Conservation (phyloP, 108 stramenopile species). For the Nannochloropsis granulata region DNA sequence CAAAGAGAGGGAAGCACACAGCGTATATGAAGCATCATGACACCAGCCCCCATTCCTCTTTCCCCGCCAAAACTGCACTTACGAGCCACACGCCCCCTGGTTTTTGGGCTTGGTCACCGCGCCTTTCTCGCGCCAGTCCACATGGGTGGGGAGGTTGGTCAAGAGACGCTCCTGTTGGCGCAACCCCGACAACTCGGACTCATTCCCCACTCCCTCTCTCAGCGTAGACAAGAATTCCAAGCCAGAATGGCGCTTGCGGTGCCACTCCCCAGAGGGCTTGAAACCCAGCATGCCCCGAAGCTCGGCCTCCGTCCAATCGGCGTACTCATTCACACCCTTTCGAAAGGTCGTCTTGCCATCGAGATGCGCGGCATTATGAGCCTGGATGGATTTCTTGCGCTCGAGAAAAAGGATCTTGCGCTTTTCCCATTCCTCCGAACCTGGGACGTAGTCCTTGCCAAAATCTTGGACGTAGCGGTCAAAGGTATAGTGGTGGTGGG, state of each 20-base stretch:
- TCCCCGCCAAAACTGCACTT: neutral
- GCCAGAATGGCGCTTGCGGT: neutral
- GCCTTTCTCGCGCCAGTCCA: conserved; percentile 32
- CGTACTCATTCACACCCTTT: neutral
- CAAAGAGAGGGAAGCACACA: neutral
- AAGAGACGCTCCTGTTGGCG: neutral
- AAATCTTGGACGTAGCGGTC: neutral
- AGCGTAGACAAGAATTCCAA: neutral
- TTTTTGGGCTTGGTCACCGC: conserved; percentile 41
- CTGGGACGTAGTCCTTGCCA: neutral
- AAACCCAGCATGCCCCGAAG: neutral
- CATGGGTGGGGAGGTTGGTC: neutral
- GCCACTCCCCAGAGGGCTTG: neutral
- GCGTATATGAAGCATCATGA: neutral
- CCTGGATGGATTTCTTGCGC: neutral
- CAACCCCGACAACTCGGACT: neutral
- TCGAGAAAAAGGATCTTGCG: neutral
- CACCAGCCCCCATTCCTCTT: neutral
- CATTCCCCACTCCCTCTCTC: neutral
- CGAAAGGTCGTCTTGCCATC: neutral
- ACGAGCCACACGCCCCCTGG: conserved; percentile 38
- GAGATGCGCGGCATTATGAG: neutral
- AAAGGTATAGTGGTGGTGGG: neutral
- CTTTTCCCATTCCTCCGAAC: neutral
- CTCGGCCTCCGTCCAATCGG: neutral